phyloP scores from a whole-genome alignment of 1,284 basidiomycete species.

The Irpex sp. region DNA sequence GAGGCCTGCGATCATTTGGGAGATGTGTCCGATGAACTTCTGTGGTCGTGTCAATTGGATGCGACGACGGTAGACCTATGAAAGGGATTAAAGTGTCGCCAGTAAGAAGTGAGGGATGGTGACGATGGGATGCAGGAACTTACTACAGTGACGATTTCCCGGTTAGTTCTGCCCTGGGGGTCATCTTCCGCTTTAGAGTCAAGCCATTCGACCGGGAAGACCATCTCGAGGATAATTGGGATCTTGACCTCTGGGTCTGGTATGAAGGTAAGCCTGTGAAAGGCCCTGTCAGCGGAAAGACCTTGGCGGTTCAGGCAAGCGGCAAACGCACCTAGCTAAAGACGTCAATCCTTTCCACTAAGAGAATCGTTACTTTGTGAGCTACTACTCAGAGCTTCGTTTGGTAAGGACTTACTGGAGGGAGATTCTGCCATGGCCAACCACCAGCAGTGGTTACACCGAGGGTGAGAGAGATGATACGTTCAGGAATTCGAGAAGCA shows the following conservation, averaged over 20 bases:
- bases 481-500: constrained; percentile 57
- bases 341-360: not conserved
- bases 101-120: too few species aligned
- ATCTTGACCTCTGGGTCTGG: constrained; percentile 46
- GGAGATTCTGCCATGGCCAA: constrained; percentile 47
- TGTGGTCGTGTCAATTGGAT: constrained; percentile 56
- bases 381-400: too few species aligned
- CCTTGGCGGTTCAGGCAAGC: not conserved
- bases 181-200: constrained; percentile 47
- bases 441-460: constrained; percentile 72
- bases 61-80: constrained; percentile 47
- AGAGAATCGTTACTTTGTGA: too few species aligned
- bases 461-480: constrained; percentile 63
- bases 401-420: constrained; percentile 37
- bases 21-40: constrained; percentile 56
- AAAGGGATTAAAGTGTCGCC: not conserved
- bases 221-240: constrained; percentile 50
- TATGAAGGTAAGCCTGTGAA: constrained; percentile 38
- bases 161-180: constrained; percentile 50
- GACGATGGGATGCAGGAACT: not conserved
- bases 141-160: constrained; percentile 50
- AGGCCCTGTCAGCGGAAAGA: not conserved
- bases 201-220: constrained; percentile 58
- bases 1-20: constrained; percentile 70
- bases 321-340: not conserved